Conservation (phyloP, 1,284 basidiomycete species). For the Sanghuangporus sanghuang region DNA sequence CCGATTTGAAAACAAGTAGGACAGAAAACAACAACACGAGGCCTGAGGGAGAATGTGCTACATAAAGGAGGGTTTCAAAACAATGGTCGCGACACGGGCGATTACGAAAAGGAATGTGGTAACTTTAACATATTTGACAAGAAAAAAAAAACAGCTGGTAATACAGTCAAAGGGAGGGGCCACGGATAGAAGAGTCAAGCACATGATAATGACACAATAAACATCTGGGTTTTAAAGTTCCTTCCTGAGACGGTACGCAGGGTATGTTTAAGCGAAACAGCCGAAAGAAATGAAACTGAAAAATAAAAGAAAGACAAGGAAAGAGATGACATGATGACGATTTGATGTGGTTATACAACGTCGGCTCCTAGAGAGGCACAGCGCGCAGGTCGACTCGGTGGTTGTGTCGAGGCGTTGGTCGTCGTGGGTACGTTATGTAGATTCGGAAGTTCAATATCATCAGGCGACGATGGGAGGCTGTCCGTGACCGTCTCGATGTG, state of each 20-base stretch:
- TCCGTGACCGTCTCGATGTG: background rate
- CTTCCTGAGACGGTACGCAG: background rate
- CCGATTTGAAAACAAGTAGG: background rate
- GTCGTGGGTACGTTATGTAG: background rate
- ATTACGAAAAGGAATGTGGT: slow-evolving; percentile 8
- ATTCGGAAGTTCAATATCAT: slow-evolving; percentile 7
- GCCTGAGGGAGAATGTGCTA: background rate
- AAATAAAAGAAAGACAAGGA: background rate
- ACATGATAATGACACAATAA: slow-evolving; percentile 14
- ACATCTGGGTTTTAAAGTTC: background rate
- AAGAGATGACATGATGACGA: background rate
- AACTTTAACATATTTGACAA: background rate
- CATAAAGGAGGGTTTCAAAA: background rate
- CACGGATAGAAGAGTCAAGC: background rate
- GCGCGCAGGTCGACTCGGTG: slow-evolving; percentile 11
- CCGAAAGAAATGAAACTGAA: background rate
- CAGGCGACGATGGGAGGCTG: slow-evolving; percentile 8
- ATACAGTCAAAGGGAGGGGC: slow-evolving; percentile 4
- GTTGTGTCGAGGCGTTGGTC: background rate
- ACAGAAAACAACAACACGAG: background rate
- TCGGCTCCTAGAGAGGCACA: slow-evolving; percentile 10
- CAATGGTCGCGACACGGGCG: background rate
- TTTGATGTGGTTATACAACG: slow-evolving; percentile 11
- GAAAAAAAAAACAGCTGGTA: background rate
- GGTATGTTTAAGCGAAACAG: background rate